Evolutionary conservation across 163 green algal genomes (phyloP).

Genomic region (Chlorella variabilis): DNA sequence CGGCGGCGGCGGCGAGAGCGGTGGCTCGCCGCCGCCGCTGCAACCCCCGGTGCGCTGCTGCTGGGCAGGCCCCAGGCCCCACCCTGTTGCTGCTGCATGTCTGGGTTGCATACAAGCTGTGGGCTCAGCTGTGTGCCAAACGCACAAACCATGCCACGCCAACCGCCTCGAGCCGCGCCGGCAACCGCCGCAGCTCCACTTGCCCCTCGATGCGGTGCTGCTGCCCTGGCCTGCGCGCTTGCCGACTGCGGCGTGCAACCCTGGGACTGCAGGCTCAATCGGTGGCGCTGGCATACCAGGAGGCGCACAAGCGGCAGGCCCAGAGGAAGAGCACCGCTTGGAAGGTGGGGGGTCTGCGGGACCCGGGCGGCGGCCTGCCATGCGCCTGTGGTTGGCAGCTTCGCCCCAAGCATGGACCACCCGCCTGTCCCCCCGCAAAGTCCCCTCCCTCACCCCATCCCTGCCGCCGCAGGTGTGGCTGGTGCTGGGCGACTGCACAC

Average conservation of each 20-base stretch:
- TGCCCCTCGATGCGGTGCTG: neutral
- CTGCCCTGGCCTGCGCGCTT: neutral
- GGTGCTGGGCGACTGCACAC: slow-evolving; percentile 76
- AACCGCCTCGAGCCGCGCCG: too few species aligned
- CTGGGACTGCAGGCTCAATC: neutral
- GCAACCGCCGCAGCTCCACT: neutral
- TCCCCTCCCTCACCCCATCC: too few species aligned
- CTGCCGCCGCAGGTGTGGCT: slow-evolving; percentile 64
- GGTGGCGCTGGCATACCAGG: slow-evolving; percentile 31
- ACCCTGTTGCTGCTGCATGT: too few species aligned
- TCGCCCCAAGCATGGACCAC: too few species aligned
- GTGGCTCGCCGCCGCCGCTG: neutral
- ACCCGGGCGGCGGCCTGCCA: too few species aligned
- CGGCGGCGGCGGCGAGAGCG: neutral
- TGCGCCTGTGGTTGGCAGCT: too few species aligned
- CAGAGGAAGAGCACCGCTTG: slow-evolving; percentile 39
- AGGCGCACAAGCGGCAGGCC: neutral
- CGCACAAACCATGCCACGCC: too few species aligned
- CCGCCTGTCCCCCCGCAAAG: too few species aligned
- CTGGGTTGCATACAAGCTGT: too few species aligned
- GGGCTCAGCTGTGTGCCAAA: too few species aligned
- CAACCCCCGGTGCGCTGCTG: neutral
- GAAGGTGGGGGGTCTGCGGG: slow-evolving; percentile 44
- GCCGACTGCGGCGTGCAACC: neutral
- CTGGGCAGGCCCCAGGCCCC: too few species aligned